Percentiles rank a stretch among this genome's conserved stretches.
These are phyloP conservation scores for Colletotrichum viniferum DNA, from an alignment of 2,329 filamentous ascomycete genomes.

Conservation along the genomic window DNA sequence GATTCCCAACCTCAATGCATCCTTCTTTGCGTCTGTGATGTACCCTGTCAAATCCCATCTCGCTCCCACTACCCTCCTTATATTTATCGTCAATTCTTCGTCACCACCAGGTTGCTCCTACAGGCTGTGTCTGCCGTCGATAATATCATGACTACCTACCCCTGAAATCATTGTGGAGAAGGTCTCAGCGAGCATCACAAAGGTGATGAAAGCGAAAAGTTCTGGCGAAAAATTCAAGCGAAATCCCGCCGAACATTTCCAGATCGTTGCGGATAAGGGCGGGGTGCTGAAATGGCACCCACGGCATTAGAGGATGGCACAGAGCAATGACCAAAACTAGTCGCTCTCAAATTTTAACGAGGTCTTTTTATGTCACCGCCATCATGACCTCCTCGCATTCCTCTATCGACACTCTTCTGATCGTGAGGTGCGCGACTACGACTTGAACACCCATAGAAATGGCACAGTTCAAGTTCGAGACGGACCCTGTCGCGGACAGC, in stretches of 20 bases:
- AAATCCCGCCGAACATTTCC: neutral
- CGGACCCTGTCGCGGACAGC: neutral
- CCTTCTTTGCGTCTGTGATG: neutral
- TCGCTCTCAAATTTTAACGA: neutral
- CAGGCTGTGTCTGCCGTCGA: neutral
- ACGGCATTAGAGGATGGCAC: neutral
- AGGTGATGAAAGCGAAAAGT: neutral
- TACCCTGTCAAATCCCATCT: neutral
- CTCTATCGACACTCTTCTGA: rapidly evolving
- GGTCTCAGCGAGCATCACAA: neutral
- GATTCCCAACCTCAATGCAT: neutral
- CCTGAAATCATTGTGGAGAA: neutral
- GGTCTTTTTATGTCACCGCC: neutral
- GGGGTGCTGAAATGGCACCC: neutral
- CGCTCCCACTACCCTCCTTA: neutral
- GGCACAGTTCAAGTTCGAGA: neutral
- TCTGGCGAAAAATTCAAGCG: neutral
- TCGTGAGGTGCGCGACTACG: neutral
- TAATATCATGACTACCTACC: neutral
- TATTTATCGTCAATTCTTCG: neutral
- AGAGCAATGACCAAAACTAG: neutral
- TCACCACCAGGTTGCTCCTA: neutral
- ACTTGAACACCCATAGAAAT: neutral
- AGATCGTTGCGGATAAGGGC: neutral
- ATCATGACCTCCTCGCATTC: neutral